phyloP scores from a whole-genome alignment of 257 asterid species.

The Ehretia macrophylla region DNA sequence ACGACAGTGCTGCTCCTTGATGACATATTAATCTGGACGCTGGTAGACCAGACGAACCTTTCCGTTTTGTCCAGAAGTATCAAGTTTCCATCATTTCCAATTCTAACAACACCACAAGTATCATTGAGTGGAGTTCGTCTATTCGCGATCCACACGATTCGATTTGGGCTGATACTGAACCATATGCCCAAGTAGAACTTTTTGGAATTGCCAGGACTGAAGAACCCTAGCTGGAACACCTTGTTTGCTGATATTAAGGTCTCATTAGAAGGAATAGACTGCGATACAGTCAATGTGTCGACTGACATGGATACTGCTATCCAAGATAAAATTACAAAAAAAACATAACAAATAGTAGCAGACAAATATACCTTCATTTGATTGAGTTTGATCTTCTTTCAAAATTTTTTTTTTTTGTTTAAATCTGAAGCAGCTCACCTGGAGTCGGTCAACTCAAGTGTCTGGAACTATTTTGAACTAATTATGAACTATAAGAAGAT shows the following conservation, averaged over 20 bases:
- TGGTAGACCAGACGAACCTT: not conserved
- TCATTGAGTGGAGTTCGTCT: not conserved
- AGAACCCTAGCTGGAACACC: constrained; percentile 16
- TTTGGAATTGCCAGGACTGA: constrained; percentile 12
- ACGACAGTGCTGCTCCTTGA: constrained; percentile 7
- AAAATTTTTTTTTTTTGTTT: too few species aligned
- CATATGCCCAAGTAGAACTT: constrained; percentile 12
- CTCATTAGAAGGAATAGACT: not conserved
- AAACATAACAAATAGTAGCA: not conserved
- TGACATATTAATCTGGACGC: not conserved
- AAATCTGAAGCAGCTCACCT: not conserved
- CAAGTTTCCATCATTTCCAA: not conserved
- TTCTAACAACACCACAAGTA: constrained; percentile 2
- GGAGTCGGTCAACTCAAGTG: too few species aligned
- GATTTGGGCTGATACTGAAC: constrained; percentile 2
- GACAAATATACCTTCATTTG: not conserved
- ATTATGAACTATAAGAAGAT: too few species aligned
- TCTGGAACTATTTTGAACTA: too few species aligned
- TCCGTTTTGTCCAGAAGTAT: not conserved
- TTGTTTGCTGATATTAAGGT: constrained; percentile 5
- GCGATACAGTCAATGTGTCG: not conserved
- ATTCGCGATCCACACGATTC: constrained; percentile 9
- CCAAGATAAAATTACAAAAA: not conserved
- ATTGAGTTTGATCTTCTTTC: too few species aligned
- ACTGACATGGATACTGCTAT: not conserved